Evolutionary conservation across 306 rosid species (phyloP).

Genomic region (Oxytropis ochrocephala): DNA sequence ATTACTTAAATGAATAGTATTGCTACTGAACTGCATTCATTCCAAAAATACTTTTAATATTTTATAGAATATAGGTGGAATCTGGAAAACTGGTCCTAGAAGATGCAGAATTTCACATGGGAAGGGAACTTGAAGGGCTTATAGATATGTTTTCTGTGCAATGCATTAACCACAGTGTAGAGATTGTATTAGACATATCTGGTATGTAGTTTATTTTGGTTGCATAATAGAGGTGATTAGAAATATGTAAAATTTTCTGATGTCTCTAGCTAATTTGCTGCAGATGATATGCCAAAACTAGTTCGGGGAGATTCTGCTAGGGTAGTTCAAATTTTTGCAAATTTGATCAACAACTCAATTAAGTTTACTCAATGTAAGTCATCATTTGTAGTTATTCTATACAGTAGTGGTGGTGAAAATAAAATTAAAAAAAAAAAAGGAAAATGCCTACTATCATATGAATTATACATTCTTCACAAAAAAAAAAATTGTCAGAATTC

Average conservation of each 20-base stretch:
- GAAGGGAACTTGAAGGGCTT: constrained; percentile 94
- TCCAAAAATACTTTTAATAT: constrained; percentile 13
- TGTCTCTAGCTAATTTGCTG: constrained; percentile 3
- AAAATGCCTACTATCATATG: background rate
- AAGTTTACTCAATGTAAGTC: constrained; percentile 88
- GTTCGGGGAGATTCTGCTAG: constrained; percentile 95
- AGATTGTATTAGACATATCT: constrained; percentile 83
- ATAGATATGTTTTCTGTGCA: constrained; percentile 99
- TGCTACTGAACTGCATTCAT: background rate
- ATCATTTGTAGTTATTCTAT: background rate
- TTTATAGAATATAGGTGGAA: constrained; percentile 60
- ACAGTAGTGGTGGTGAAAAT: background rate
- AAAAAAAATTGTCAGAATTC: too few relatives aligned
- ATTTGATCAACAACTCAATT: constrained; percentile 91
- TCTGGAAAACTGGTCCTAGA: constrained; percentile 93
- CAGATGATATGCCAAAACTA: constrained; percentile 90
- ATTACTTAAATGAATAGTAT: background rate
- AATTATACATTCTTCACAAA: background rate
- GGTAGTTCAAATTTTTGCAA: constrained; percentile 94
- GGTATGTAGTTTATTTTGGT: constrained; percentile 40
- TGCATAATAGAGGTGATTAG: constrained; percentile 10
- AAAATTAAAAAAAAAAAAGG: background rate
- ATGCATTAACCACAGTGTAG: constrained; percentile 86
- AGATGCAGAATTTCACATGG: constrained; percentile 89
- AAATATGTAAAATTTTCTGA: constrained; percentile 4